A percentile compares a stretch with the other conserved stretches of the same genome.
Evolutionary conservation across 2,329 filamentous ascomycete species (phyloP).

Genomic region (Chalaropsis ovoidea): DNA sequence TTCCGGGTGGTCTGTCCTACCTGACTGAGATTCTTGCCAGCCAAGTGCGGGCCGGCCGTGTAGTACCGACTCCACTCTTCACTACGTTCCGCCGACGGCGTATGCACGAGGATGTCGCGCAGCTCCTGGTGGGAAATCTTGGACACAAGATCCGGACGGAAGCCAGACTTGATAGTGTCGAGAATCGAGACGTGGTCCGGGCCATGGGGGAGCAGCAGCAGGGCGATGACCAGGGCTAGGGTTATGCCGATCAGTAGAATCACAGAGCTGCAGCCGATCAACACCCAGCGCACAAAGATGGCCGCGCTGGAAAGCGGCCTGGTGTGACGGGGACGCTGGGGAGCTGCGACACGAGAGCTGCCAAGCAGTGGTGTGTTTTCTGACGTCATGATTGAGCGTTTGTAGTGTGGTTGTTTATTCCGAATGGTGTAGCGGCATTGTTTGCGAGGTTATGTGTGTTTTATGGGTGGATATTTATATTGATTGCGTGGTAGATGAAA

Average conservation of each 20-base stretch:
- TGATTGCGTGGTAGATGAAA: no score
- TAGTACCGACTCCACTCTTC: conserved; percentile 71
- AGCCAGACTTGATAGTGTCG: conserved; percentile 14
- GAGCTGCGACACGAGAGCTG: neutral
- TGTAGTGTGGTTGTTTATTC: neutral
- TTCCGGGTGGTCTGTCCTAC: conserved; percentile 30
- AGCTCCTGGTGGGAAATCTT: conserved; percentile 40
- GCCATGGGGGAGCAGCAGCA: conserved; percentile 14
- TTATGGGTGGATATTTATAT: no score
- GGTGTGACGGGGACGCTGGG: neutral
- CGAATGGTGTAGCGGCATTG: neutral
- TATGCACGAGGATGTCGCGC: conserved; percentile 47
- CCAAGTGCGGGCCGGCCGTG: conserved; percentile 63
- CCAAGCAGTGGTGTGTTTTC: conserved; percentile 5
- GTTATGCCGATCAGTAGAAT: neutral
- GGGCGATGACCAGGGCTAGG: neutral
- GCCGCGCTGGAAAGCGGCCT: neutral
- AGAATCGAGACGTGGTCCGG: conserved; percentile 6
- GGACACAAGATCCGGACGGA: neutral
- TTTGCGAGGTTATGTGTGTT: neutral
- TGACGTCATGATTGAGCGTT: conserved; percentile 3
- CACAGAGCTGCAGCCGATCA: conserved; percentile 10
- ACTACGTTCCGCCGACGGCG: conserved; percentile 46
- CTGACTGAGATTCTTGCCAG: conserved; percentile 67
- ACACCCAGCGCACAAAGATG: conserved; percentile 8